Evolutionary conservation across 2,329 filamentous ascomycete species (phyloP).

Genomic region (Apiospora arundinis): DNA sequence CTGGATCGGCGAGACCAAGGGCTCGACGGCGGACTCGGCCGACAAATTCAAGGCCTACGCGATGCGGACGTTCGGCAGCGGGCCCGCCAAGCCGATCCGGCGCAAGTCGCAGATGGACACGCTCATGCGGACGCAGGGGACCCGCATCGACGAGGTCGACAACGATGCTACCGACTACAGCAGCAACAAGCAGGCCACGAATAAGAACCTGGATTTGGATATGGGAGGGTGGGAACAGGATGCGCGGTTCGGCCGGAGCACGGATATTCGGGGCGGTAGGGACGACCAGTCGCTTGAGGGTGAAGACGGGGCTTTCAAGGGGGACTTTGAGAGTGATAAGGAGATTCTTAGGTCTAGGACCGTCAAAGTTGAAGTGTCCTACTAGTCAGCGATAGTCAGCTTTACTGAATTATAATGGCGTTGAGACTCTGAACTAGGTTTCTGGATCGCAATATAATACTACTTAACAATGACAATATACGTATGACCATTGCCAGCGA

Average conservation of each 20-base stretch:
- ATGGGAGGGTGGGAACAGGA: neutral
- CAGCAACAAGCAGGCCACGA: neutral
- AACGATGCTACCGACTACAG: neutral
- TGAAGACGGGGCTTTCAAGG: neutral
- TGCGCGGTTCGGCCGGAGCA: neutral
- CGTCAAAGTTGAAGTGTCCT: conserved; percentile 5
- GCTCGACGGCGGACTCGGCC: neutral
- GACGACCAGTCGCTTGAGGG: neutral
- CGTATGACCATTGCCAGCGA: no score
- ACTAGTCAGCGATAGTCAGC: neutral
- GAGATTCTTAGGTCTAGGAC: conserved; percentile 19
- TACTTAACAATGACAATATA: no score
- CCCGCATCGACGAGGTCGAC: conserved; percentile 5
- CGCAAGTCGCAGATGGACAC: neutral
- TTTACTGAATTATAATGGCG: neutral
- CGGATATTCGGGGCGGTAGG: neutral
- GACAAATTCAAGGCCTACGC: neutral
- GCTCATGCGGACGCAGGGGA: conserved; percentile 20
- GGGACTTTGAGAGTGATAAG: conserved; percentile 20
- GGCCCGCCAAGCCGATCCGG: neutral
- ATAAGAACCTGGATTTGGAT: neutral
- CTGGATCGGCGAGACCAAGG: conserved; percentile 34
- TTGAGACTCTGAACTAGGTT: no score
- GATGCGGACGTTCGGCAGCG: conserved; percentile 21
- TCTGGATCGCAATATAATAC: no score